These are phyloP conservation scores for Dothideomycetes sp. DNA, from an alignment of 2,329 filamentous ascomycete species.

Conservation along the genomic window DNA sequence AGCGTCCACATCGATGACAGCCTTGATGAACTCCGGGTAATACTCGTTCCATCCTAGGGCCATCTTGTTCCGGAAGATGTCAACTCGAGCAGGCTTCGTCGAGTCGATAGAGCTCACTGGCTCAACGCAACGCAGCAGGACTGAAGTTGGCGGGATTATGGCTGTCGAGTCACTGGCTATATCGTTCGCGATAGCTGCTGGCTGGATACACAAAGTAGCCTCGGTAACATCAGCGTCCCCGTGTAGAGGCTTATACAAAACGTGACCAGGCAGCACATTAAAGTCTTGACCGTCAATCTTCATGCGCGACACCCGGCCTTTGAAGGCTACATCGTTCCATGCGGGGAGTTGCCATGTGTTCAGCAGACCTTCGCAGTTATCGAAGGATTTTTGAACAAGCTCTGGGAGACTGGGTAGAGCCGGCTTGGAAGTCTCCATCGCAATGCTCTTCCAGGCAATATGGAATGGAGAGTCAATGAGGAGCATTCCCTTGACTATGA, in stretches of 20 bases:
- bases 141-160: not conserved
- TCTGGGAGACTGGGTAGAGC: not conserved
- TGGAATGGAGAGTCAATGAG: conserved; percentile 2
- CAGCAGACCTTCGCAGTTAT: not conserved
- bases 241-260: not conserved
- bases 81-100: not conserved
- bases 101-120: not conserved
- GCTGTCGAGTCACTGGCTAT: too few relatives aligned
- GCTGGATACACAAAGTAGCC: too few relatives aligned
- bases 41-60: not conserved
- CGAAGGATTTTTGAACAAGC: conserved; percentile 1
- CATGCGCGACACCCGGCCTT: not conserved
- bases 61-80: not conserved
- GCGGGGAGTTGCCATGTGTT: not conserved
- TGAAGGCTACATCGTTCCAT: not conserved
- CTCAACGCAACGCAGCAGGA: not conserved
- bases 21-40: conserved; percentile 1
- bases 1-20: not conserved
- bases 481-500: not conserved
- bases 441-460: not conserved
- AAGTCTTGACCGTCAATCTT: not conserved
- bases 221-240: too few relatives aligned
- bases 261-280: not conserved
- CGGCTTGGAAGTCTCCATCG: not conserved
- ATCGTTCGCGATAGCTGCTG: too few relatives aligned